Conservation (phyloP, 257 asterid genomes). For the Nemophila menziesii region DNA sequence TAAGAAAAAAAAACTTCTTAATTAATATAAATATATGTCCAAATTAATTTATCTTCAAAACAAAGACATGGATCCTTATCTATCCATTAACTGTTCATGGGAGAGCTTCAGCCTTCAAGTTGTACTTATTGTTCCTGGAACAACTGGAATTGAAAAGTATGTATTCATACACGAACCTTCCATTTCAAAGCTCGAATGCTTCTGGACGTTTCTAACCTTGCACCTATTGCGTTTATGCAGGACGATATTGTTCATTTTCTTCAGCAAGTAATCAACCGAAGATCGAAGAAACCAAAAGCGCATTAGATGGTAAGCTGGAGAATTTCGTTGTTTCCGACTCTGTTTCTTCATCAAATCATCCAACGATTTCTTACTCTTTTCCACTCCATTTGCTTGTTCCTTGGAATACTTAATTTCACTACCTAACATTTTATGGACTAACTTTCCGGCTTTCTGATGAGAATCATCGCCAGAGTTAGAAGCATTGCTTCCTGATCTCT, state of each 20-base stretch:
- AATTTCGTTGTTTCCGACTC: not conserved
- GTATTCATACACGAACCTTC: slow-evolving; percentile 14
- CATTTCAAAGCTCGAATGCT: not conserved
- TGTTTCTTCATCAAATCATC: not conserved
- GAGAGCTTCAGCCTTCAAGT: not conserved
- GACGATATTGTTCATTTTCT: not conserved
- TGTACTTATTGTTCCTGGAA: slow-evolving; percentile 3
- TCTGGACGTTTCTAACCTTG: no score
- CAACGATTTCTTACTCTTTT: not conserved
- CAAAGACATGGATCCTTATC: not conserved
- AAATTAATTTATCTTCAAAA: no score
- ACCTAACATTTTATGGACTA: not conserved
- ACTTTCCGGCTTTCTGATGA: no score
- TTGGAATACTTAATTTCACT: not conserved
- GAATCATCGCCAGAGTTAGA: not conserved
- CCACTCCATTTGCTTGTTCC: not conserved
- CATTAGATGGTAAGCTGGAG: not conserved
- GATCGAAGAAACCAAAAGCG: not conserved
- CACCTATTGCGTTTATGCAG: not conserved
- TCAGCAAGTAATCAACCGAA: not conserved
- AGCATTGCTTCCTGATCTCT: not conserved
- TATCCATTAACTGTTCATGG: not conserved
- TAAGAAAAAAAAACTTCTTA: no score
- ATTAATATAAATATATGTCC: no score
- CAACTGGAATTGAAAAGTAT: slow-evolving; percentile 17